Conservation (phyloP, 768 basidiomycete genomes). For the Calocybe gangraenosa region DNA sequence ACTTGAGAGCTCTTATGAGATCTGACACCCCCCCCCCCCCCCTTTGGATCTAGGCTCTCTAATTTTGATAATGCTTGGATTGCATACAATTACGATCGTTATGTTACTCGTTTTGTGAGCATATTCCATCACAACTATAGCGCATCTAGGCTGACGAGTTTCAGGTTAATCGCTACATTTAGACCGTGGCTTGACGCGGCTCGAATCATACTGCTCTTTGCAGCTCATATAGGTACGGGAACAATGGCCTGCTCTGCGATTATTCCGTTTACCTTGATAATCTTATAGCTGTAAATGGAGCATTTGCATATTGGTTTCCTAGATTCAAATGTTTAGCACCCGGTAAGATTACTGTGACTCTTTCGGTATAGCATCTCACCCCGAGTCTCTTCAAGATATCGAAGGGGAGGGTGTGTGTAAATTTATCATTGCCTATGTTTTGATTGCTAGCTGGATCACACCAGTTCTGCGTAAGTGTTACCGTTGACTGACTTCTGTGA, state of each 20-base stretch:
- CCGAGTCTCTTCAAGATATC: slow-evolving; percentile 23
- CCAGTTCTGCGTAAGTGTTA: slow-evolving; percentile 44
- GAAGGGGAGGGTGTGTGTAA: slow-evolving; percentile 42
- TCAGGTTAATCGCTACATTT: slow-evolving; percentile 43
- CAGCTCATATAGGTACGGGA: slow-evolving; percentile 42
- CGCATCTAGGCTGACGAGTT: slow-evolving; percentile 1
- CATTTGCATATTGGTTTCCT: slow-evolving; percentile 39
- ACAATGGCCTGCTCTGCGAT: neutral
- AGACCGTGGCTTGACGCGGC: slow-evolving; percentile 52
- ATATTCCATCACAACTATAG: neutral
- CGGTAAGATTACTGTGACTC: slow-evolving; percentile 26
- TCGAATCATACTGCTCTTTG: slow-evolving; percentile 40
- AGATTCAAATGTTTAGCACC: slow-evolving; percentile 38
- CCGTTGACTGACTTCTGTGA: neutral
- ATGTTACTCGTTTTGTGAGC: slow-evolving; percentile 40
- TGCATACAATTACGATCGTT: slow-evolving; percentile 34
- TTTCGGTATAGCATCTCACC: neutral
- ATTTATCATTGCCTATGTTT: slow-evolving; percentile 42
- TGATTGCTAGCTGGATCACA: slow-evolving; percentile 49
- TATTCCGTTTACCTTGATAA: slow-evolving; percentile 1
- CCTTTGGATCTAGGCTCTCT: slow-evolving; percentile 33
- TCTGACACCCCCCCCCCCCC: too few species aligned
- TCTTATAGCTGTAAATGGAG: slow-evolving; percentile 34
- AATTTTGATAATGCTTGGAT: slow-evolving; percentile 38
- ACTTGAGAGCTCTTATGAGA: too few species aligned